These are phyloP conservation scores for Pleurotus tuber-regium DNA, from an alignment of 768 basidiomycete species.

Conservation along the genomic window DNA sequence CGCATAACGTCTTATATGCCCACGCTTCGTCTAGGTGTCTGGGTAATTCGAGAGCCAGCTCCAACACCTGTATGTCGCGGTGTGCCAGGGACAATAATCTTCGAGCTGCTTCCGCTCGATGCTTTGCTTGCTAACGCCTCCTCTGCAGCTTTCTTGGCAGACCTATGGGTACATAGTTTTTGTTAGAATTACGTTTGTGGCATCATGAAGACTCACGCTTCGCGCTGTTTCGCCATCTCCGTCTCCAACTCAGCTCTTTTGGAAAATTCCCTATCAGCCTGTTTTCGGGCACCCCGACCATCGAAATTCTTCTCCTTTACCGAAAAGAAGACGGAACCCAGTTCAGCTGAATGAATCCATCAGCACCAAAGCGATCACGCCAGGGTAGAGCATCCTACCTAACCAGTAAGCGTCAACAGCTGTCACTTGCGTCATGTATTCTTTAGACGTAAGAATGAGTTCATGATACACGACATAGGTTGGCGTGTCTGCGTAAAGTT, in stretches of 20 bases:
- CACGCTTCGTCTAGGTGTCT: slow-evolving; percentile 72
- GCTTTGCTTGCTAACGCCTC: slow-evolving; percentile 56
- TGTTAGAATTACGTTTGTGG: too few species aligned
- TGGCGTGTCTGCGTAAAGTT: slow-evolving; percentile 87
- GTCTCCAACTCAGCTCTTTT: slow-evolving; percentile 89
- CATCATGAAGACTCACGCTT: slow-evolving; percentile 58
- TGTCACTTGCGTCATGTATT: slow-evolving; percentile 99
- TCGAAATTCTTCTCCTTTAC: slow-evolving; percentile 98
- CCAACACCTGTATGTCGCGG: slow-evolving; percentile 71
- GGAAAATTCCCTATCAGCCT: slow-evolving; percentile 88
- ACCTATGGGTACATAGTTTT: too few species aligned
- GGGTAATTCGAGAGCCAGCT: slow-evolving; percentile 58
- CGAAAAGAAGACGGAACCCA: slow-evolving; percentile 96
- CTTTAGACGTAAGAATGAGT: slow-evolving; percentile 90
- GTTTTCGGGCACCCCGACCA: slow-evolving; percentile 72
- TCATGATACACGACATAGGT: slow-evolving; percentile 98
- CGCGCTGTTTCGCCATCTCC: slow-evolving; percentile 83
- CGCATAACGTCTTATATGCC: slow-evolving; percentile 47
- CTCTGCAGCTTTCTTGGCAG: slow-evolving; percentile 61
- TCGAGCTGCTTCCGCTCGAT: slow-evolving; percentile 49
- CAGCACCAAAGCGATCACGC: neutral
- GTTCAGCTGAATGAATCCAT: slow-evolving; percentile 59
- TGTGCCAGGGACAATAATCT: slow-evolving; percentile 79
- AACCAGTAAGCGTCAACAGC: slow-evolving; percentile 98
- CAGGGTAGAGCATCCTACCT: slow-evolving; percentile 44